Base-by-base conservation (phyloP, 192 early-diverging fungal species). In the Dispira parvispora region DNA sequence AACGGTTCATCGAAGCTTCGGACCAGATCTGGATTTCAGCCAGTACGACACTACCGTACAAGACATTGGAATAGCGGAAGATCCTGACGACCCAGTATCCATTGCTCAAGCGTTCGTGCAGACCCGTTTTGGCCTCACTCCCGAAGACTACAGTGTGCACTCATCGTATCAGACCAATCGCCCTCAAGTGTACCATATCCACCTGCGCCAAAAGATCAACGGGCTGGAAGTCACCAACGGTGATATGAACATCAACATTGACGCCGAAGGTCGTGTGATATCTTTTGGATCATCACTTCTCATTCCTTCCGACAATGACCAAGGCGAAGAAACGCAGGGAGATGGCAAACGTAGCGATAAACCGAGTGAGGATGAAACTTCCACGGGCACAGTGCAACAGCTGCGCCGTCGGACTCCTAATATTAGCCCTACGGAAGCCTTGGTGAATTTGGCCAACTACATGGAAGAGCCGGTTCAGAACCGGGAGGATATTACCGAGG, bases 201-300 rank as follows among this genome's bases (percentile, higher is more conserved):
- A 85, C 68, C 65, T 82, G n/a, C 68, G 75, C 43, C 85, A 85
- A 64, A 62, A 72, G 8, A 45, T 75, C 53, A 65, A 69, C 44
- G 85, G 81, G 8, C 21, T 81, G 0, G 71, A 75, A 60, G 71
- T 87, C 12, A 69, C 70, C 46, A 87, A 87, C 66, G 81, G 70
- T 52, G 78, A 82, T 28, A 81, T 73, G 16, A 82, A 78, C 63
- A 75, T 81, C 69, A 83, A 87, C 64, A 61, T 77, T 23, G 73
- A 77, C 62, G 16, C 23, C 21, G 52, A 66, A 26, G 66, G 63
- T 21, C 60, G 52, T 11, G 62, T 77, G n/a, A 72, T 77, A n/a
- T 72, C 75, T 25, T 73, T 69, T 26, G 71, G 75, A 46, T 68
- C 69, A 61, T 69, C 75, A 28, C 71, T 73, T 64, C 46, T 64